Percentiles rank a stretch among this genome's conserved stretches.
These are phyloP conservation scores for Melaleuca alternifolia DNA, from an alignment of 345 rosid genomes.

Conservation along the genomic window DNA sequence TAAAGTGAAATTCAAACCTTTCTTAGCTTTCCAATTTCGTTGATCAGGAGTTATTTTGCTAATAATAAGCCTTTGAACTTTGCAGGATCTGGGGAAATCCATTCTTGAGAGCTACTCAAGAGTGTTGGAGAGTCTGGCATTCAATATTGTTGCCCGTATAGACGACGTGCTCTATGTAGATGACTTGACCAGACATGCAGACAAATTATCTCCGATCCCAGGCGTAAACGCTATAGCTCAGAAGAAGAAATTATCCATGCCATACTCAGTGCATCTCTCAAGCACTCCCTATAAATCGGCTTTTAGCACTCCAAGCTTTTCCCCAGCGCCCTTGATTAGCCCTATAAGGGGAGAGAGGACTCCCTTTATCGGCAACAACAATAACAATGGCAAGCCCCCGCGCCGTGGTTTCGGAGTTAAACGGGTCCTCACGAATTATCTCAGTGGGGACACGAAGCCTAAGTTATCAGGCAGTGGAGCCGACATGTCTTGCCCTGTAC, in stretches of 20 bases:
- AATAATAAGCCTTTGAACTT: background rate
- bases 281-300: conserved; percentile 64
- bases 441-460: conserved; percentile 58
- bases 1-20: background rate
- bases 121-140: conserved; percentile 83
- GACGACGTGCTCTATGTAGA: conserved; percentile 90
- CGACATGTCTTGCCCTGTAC: conserved; percentile 22
- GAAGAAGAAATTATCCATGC: conserved; percentile 44
- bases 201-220: conserved; percentile 44
- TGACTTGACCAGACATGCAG: conserved; percentile 70
- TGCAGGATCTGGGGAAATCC: conserved; percentile 91
- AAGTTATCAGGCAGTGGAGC: conserved; percentile 37
- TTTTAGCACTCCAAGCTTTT: conserved; percentile 59
- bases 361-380: conserved; percentile 39
- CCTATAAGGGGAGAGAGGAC: conserved; percentile 63
- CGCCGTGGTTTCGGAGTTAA: conserved; percentile 87
- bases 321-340: conserved; percentile 53
- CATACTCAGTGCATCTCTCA: conserved; percentile 44
- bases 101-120: conserved; percentile 95
- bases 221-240: conserved; percentile 41
- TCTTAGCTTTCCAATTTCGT: background rate
- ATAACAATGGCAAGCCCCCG: conserved; percentile 25
- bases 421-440: conserved; percentile 67
- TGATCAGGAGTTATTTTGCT: background rate
- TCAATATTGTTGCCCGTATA: conserved; percentile 72